Conservation (phyloP, 495 filamentous ascomycete species). For the Daldinia vernicosa region DNA sequence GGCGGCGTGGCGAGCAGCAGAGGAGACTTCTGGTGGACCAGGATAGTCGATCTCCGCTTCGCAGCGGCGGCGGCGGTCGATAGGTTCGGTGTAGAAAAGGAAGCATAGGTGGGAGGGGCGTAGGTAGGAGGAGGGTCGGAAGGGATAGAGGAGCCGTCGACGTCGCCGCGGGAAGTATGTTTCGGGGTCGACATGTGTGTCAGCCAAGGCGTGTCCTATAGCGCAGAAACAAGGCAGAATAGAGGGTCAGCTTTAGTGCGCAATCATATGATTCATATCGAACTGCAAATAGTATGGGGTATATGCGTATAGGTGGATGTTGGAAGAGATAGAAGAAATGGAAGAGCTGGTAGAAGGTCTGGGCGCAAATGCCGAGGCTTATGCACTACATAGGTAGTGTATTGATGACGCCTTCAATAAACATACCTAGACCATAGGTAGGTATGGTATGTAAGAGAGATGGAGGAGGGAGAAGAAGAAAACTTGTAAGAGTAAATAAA, state of each 20-base stretch:
- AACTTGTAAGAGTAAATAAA: neutral
- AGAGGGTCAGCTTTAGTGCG: slow-evolving; percentile 35
- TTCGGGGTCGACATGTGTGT: slow-evolving; percentile 60
- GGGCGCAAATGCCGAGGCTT: slow-evolving; percentile 15
- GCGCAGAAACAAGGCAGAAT: slow-evolving; percentile 21
- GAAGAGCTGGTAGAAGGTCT: neutral
- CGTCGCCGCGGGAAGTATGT: slow-evolving; percentile 41
- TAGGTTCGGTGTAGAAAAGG: slow-evolving; percentile 85
- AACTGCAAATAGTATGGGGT: neutral
- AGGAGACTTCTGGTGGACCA: slow-evolving; percentile 96
- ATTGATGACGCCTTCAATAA: slow-evolving; percentile 25
- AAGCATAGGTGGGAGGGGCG: slow-evolving; percentile 77
- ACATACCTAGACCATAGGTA: neutral
- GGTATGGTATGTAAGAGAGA: slow-evolving; percentile 1
- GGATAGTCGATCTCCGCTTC: slow-evolving; percentile 84
- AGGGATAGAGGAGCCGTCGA: slow-evolving; percentile 36
- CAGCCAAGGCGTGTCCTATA: slow-evolving; percentile 59
- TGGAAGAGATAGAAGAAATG: neutral
- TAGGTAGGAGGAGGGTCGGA: slow-evolving; percentile 41
- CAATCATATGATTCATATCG: neutral
- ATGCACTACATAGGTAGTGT: no score
- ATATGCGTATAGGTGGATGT: neutral
- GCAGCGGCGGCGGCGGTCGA: slow-evolving; percentile 71
- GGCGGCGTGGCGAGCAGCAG: slow-evolving; percentile 93
- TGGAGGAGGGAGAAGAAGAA: neutral